Conservation (phyloP, 2,329 filamentous ascomycete species). For the Fusarium heterosporum region DNA sequence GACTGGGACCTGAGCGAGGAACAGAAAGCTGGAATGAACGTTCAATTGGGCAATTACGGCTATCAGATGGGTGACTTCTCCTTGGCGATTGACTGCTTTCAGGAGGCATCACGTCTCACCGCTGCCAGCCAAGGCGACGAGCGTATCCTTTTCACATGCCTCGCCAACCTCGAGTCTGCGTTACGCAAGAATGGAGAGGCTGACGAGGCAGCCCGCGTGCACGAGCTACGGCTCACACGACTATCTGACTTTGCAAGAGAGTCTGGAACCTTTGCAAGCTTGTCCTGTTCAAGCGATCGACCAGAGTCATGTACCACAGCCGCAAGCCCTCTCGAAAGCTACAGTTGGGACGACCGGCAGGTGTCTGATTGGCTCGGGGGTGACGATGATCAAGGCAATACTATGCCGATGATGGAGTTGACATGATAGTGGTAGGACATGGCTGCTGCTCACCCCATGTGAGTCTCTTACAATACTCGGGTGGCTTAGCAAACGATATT, state of each 20-base stretch:
- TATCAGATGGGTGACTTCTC: conserved; percentile 46
- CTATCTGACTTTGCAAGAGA: conserved; percentile 49
- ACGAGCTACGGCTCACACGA: conserved; percentile 47
- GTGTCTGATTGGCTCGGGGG: conserved; percentile 42
- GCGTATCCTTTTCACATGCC: conserved; percentile 49
- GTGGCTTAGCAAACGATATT: not conserved
- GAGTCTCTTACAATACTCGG: not conserved
- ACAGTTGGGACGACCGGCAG: conserved; percentile 35
- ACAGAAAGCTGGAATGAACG: conserved; percentile 48
- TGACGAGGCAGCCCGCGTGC: conserved; percentile 46
- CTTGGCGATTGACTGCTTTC: conserved; percentile 48
- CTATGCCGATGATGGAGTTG: conserved; percentile 31
- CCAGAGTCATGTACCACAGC: conserved; percentile 32
- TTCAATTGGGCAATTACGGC: conserved; percentile 51
- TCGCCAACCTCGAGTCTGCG: conserved; percentile 51
- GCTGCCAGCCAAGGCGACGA: conserved; percentile 48
- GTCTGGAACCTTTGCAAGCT: conserved; percentile 42
- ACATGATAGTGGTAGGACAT: conserved; percentile 28
- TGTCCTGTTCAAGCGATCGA: conserved; percentile 8
- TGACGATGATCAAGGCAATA: conserved; percentile 24
- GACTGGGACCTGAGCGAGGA: conserved; percentile 48
- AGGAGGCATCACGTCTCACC: conserved; percentile 48
- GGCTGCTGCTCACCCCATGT: conserved; percentile 5
- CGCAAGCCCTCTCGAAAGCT: conserved; percentile 33
- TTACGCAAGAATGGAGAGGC: conserved; percentile 41